A percentile compares a stretch with the other conserved stretches of the same genome.
phyloP scores from a whole-genome alignment of 2,329 filamentous ascomycete species.

The Neopestalotiopsis rosae region DNA sequence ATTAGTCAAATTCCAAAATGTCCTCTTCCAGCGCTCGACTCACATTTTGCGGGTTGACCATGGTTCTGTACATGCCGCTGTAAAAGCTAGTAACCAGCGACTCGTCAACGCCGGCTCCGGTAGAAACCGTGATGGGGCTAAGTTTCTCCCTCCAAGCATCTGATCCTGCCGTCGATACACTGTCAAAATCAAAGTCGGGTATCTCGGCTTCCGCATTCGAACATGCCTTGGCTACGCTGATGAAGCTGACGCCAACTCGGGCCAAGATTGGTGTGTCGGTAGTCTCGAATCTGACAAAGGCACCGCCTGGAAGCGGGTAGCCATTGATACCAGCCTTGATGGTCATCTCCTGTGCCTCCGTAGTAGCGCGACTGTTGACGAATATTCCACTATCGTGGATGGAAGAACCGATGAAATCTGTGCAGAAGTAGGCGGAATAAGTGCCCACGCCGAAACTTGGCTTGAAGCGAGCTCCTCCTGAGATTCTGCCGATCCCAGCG shows the following conservation, averaged over 20 bases:
- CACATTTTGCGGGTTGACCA: conserved; percentile 73
- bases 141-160: conserved; percentile 67
- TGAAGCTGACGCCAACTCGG: conserved; percentile 73
- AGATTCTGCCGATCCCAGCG: conserved; percentile 61
- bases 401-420: conserved; percentile 65
- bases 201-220: conserved; percentile 71
- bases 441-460: conserved; percentile 70
- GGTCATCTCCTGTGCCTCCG: conserved; percentile 50
- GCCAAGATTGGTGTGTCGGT: conserved; percentile 59
- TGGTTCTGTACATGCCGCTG: conserved; percentile 73
- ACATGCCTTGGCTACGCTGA: conserved; percentile 70
- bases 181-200: conserved; percentile 68
- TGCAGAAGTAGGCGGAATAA: conserved; percentile 69
- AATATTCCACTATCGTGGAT: conserved; percentile 68
- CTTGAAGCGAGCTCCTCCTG: conserved; percentile 64
- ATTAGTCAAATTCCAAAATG: background rate
- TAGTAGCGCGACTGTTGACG: conserved; percentile 59
- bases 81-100: conserved; percentile 69
- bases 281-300: conserved; percentile 66
- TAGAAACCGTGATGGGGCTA: conserved; percentile 59
- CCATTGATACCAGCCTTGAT: conserved; percentile 56
- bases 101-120: conserved; percentile 54
- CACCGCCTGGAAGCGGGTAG: conserved; percentile 64
- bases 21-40: background rate
- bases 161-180: conserved; percentile 55